Evolutionary conservation across 139 green algal genomes (phyloP).

Genomic region (Picochlorum costavermella): DNA sequence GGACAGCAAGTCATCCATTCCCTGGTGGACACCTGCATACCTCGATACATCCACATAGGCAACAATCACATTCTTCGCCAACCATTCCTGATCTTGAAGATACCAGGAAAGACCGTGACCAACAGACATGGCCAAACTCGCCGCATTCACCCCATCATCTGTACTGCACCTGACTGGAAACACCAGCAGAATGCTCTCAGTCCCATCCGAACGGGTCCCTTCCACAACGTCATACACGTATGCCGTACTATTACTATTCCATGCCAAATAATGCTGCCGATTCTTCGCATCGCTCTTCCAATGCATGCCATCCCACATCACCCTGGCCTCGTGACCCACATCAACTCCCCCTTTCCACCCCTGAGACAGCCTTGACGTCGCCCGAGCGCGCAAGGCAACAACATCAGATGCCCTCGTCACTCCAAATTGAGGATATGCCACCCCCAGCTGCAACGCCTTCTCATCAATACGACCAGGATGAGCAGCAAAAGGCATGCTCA

Average conservation of each 20-base stretch:
- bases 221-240: not conserved
- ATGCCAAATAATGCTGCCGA: no score
- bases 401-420: not conserved
- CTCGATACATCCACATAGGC: slow-evolving; percentile 15
- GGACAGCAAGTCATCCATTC: not conserved
- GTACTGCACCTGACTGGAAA: not conserved
- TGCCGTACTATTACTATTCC: not conserved
- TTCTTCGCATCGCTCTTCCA: no score
- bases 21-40: not conserved
- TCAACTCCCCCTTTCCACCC: no score
- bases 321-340: no score
- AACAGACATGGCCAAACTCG: not conserved
- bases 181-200: slow-evolving; percentile 14
- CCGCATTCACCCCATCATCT: not conserved
- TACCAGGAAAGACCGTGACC: not conserved
- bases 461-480: slow-evolving; percentile 20
- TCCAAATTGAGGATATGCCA: not conserved
- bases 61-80: slow-evolving; percentile 24
- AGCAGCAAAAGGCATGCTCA: slow-evolving; percentile 12
- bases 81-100: slow-evolving; percentile 11
- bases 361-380: no score
- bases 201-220: not conserved
- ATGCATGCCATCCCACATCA: no score
- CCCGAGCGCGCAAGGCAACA: not conserved
- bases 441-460: slow-evolving; percentile 26